Percentiles rank a stretch among this genome's conserved stretches.
phyloP scores from a whole-genome alignment of 139 green algal genomes.

The Asterochloris sp. region DNA sequence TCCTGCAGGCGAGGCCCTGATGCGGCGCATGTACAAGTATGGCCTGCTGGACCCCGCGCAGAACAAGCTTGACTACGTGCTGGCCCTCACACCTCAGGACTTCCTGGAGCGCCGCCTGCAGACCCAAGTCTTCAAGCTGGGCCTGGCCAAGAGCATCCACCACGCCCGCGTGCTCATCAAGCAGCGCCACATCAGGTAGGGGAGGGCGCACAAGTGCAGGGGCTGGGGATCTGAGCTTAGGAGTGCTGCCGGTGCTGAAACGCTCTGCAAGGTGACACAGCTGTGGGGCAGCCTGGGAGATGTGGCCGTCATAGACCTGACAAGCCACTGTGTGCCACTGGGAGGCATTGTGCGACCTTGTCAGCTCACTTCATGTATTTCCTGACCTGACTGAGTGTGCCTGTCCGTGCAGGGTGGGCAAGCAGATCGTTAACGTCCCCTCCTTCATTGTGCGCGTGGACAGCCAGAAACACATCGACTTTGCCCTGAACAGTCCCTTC shows the following conservation, averaged over 20 bases:
- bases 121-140: conserved; percentile 99
- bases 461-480: conserved; percentile 99
- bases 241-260: too few species aligned
- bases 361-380: background rate
- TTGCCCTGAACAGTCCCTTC: conserved; percentile 95
- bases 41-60: conserved; percentile 93
- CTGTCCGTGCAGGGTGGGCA: conserved; percentile 82
- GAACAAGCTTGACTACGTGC: conserved; percentile 99
- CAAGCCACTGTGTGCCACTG: background rate
- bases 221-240: too few species aligned
- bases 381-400: background rate
- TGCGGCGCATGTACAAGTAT: conserved; percentile 96
- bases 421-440: conserved; percentile 99
- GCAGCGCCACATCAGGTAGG: conserved; percentile 96
- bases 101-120: conserved; percentile 88
- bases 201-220: too few species aligned
- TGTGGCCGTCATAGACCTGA: too few species aligned
- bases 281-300: background rate
- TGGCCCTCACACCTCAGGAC: conserved; percentile 85
- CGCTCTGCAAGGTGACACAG: background rate
- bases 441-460: conserved; percentile 98
- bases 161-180: conserved; percentile 97
- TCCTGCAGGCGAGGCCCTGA: conserved; percentile 95
- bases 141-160: conserved; percentile 98
- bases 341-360: background rate